These are phyloP conservation scores for Phytophthora pistaciae DNA, from an alignment of 352 stramenopile species.

Conservation along the genomic window DNA sequence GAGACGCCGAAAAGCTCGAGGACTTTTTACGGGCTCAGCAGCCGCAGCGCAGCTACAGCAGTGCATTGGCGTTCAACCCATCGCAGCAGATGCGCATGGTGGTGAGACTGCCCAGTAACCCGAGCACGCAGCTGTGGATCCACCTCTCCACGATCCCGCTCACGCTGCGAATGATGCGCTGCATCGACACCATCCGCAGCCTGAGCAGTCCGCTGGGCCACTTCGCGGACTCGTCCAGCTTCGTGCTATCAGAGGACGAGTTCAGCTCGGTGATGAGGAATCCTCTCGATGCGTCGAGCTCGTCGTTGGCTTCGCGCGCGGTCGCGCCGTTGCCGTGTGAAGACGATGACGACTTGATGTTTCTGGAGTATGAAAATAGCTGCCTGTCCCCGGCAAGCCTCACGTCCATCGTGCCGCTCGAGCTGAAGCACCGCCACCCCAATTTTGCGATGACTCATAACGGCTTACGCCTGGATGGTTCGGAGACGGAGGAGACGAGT, in stretches of 20 bases:
- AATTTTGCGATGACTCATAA: conserved; percentile 35
- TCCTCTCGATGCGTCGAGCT: conserved; percentile 8
- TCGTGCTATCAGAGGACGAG: conserved; percentile 78
- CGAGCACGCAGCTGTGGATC: conserved; percentile 54
- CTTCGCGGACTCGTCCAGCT: conserved; percentile 80
- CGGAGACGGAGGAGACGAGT: conserved; percentile 23
- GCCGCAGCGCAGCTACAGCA: conserved; percentile 15
- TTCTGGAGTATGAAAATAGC: conserved; percentile 42
- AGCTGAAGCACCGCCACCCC: conserved; percentile 54
- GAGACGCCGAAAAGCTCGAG: conserved; percentile 71
- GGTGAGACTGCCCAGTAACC: conserved; percentile 41
- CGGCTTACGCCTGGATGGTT: conserved; percentile 11
- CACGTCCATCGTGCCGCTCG: conserved; percentile 52
- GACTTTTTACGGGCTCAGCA: conserved; percentile 57
- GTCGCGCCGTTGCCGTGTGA: conserved; percentile 11
- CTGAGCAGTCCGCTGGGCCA: conserved; percentile 44
- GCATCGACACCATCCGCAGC: conserved; percentile 78
- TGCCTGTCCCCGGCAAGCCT: conserved; percentile 35
- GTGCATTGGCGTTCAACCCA: conserved; percentile 22
- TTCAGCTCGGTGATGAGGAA: conserved; percentile 47
- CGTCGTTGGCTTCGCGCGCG: conserved; percentile 8
- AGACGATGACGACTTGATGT: conserved; percentile 41
- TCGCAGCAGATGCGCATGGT: conserved; percentile 53
- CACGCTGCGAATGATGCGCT: conserved; percentile 79
- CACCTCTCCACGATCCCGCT: conserved; percentile 68